These are phyloP conservation scores for Arthrobotrys megalospora DNA, from an alignment of 2,329 filamentous ascomycete genomes.

Conservation along the genomic window DNA sequence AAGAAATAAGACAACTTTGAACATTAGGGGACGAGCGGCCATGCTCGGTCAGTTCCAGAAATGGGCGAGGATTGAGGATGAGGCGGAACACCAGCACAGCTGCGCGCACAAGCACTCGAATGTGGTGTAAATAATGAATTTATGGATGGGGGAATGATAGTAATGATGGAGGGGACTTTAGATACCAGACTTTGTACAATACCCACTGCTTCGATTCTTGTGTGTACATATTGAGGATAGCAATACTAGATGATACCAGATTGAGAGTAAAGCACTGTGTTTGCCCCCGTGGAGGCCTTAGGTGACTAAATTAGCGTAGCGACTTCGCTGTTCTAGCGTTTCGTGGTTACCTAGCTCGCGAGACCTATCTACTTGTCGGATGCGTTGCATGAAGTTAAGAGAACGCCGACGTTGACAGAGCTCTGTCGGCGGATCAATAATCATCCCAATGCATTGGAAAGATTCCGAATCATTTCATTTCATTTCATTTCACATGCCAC, in stretches of 20 bases:
- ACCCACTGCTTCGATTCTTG: conserved; percentile 41
- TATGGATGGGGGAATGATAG: not conserved
- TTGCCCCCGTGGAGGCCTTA: not conserved
- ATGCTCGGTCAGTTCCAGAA: conserved; percentile 48
- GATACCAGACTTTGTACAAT: conserved; percentile 43
- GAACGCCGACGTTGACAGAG: not conserved
- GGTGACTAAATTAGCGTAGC: conserved; percentile 3
- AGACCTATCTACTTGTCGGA: not conserved
- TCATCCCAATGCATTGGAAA: conserved; percentile 33
- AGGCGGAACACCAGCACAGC: conserved; percentile 49
- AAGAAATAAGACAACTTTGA: conserved; percentile 51
- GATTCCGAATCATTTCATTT: conserved; percentile 27
- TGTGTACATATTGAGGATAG: conserved; percentile 33
- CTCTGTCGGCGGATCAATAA: conserved; percentile 19
- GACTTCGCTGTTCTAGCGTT: not conserved
- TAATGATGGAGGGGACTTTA: conserved; percentile 11
- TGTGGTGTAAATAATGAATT: conserved; percentile 37
- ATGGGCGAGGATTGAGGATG: conserved; percentile 50
- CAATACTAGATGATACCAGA: conserved; percentile 41
- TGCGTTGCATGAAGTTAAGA: conserved; percentile 3
- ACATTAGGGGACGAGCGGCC: conserved; percentile 48
- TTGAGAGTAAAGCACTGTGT: not conserved
- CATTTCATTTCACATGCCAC: conserved; percentile 24
- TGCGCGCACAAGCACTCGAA: conserved; percentile 44
- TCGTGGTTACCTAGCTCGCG: conserved; percentile 3